Base-by-base conservation (phyloP, 2,329 filamentous ascomycete species). In the Arthrocladium fulminans region DNA sequence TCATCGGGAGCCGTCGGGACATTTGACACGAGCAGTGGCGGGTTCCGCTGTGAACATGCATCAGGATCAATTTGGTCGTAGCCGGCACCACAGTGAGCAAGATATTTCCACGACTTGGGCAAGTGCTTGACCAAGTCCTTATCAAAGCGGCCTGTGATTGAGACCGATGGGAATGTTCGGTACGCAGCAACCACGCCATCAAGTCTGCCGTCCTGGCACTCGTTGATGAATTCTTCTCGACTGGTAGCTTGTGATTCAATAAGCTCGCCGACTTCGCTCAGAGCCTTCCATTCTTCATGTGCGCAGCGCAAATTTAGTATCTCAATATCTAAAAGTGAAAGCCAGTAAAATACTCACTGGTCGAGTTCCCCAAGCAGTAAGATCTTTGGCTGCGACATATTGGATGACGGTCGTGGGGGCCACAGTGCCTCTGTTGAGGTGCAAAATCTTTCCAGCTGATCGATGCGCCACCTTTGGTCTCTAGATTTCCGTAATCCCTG, bases 61-160 rank as follows among this genome's bases (percentile, higher is more conserved):
- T 76, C 64, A 7, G 89, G 73, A 63, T 89, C 82, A 54, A 94
- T 73, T 64, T 88, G 83, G 65, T 94, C 88, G 67, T 94, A 94
- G 30, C 88, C 88, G 48, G 88, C 86, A 27, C 56, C 54, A 54
- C 23, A 67, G 54, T 68, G 64, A 6, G 65, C 61, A 20, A 72
- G 54, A 51, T 60, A 72, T 41, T 53, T 58, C 49, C 68, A 51
- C 2, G 63, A 65, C 29, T 59, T 63, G 1, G 68, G 69, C 3
- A 71, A 55, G 19, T 65, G 73, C 37, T 72, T 64, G 29, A 89
- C 66, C n/a, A 92, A 65, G 63, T 87, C 84, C 38, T 73, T 73
- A 62, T 94, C 84, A 53, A 92, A 69, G 17, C 70, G 66, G 1
- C 88, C 88, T 0, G 86, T 90, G 49, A 82, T 71, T 10, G 60